phyloP scores from a whole-genome alignment of 148 eudicot species.

The Arbutus unedo region DNA sequence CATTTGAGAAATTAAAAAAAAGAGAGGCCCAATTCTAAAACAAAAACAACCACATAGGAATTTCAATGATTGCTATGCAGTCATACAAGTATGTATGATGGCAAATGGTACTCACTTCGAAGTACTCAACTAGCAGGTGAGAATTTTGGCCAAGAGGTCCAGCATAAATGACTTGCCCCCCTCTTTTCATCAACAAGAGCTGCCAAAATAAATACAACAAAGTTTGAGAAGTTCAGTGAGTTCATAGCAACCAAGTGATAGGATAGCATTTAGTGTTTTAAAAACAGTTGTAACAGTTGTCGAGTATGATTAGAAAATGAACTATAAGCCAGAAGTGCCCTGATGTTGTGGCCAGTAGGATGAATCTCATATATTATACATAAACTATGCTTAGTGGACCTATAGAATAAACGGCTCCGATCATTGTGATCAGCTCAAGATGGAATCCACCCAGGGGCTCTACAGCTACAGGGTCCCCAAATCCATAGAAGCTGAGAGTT shows the following conservation, averaged over 20 bases:
- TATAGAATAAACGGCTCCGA: not conserved
- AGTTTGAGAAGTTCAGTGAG: not conserved
- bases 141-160: constrained; percentile 48
- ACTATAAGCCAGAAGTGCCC: not conserved
- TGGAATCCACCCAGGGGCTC: not conserved
- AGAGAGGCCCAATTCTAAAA: no score
- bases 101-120: constrained; percentile 30
- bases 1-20: no score
- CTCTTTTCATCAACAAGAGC: constrained; percentile 52
- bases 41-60: no score
- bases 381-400: not conserved
- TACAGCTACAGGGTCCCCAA: not conserved
- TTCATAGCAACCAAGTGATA: not conserved
- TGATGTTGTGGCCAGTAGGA: not conserved
- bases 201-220: constrained; percentile 14
- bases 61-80: not conserved
- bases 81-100: not conserved
- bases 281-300: not conserved
- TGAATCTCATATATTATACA: not conserved
- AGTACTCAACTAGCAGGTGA: constrained; percentile 35
- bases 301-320: not conserved
- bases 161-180: constrained; percentile 47
- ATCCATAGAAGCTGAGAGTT: no score
- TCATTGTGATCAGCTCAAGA: not conserved
- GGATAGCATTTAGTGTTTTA: not conserved